Evolutionary conservation across 768 basidiomycete genomes (phyloP), one percentile per base, ranked within the genome.

Genomic region (Pholiota molesta): DNA sequence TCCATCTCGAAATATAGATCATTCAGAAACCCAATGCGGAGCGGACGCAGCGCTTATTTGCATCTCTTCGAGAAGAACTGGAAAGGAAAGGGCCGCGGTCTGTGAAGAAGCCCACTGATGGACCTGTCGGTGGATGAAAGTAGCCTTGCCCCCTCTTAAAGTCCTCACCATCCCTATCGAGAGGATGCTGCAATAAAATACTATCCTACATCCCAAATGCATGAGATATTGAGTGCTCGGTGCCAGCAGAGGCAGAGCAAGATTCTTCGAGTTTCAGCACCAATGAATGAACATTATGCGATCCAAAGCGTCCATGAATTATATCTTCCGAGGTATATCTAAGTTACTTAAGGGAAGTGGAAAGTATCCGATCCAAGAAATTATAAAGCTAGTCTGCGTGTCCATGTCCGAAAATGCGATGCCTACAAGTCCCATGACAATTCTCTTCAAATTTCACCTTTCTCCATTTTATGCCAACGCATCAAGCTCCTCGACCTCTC

Each of bases 21-120:
- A 72, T 74, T 66, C 75, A 76, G 74, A 77, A 94, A 89, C 91
- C 92, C 29, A 91, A 90, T 66, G 87, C 90, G 39, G 93, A 94
- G 68, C 85, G 90, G 49, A 91, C 90, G 55, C 92, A 94, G 70
- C 88, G 91, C 39, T 71, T 93, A 58, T 91, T 94, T 72, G 82
- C 87, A 16, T 91, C 90, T 57, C 81, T 94, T 65, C 88, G 90
- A 71, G 92, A 94, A 78, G 92, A 94, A 70, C 77, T 92, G 65
- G 91, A 93, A 77, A 89, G 85, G 74, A 87, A 89, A 73, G 82
- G 81, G 19, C 80, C 79, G 59, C 74, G 77, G 68, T 77, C 71
- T 47, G 66, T 70, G 51, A 77, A 79, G 66, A 84, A 81, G 71
- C 70, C 73, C 45, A 66, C 77, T 44, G 84, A 86, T 66, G 77